A percentile compares a stretch with the other conserved stretches of the same genome.
phyloP scores from a whole-genome alignment of 2,329 filamentous ascomycete genomes.

The Aureobasidium leucospermi region DNA sequence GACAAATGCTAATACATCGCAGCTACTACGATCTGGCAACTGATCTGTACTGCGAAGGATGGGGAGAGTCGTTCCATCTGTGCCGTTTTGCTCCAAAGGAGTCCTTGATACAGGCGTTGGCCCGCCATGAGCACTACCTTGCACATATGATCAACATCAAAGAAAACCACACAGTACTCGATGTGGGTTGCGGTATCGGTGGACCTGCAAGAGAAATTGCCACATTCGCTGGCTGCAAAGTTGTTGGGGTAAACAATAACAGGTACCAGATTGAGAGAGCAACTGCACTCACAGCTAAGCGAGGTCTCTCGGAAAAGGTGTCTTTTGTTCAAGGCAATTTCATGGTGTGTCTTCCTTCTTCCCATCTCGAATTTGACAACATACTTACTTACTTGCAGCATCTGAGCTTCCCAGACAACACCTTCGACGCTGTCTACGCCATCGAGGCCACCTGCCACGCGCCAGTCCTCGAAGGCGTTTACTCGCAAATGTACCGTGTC shows the following conservation, averaged over 20 bases:
- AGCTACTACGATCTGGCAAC: slow-evolving; percentile 50
- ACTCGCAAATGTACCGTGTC: slow-evolving; percentile 88
- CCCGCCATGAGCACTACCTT: slow-evolving; percentile 95
- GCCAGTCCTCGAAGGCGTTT: slow-evolving; percentile 81
- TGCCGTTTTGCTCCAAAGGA: slow-evolving; percentile 85
- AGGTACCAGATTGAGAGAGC: slow-evolving; percentile 97
- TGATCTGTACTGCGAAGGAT: slow-evolving; percentile 77
- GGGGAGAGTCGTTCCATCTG: slow-evolving; percentile 96
- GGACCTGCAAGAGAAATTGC: slow-evolving; percentile 92
- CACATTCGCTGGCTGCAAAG: slow-evolving; percentile 84
- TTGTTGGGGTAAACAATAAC: slow-evolving; percentile 96
- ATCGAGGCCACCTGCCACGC: slow-evolving; percentile 97
- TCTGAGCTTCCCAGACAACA: slow-evolving; percentile 89
- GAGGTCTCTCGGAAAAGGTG: slow-evolving; percentile 71
- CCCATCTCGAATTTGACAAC: not conserved
- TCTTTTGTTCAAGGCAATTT: slow-evolving; percentile 92
- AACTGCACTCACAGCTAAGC: slow-evolving; percentile 71
- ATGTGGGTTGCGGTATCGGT: slow-evolving; percentile 95
- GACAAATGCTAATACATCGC: slow-evolving; percentile 59
- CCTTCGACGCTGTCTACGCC: slow-evolving; percentile 93
- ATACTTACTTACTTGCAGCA: slow-evolving; percentile 46
- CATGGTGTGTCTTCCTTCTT: slow-evolving; percentile 51
- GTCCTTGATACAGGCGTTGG: slow-evolving; percentile 82
- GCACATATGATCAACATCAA: slow-evolving; percentile 81
- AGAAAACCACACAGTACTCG: slow-evolving; percentile 83